Conservation (phyloP, 1,139 yeast species). For the Insectozyma bohioensis region DNA sequence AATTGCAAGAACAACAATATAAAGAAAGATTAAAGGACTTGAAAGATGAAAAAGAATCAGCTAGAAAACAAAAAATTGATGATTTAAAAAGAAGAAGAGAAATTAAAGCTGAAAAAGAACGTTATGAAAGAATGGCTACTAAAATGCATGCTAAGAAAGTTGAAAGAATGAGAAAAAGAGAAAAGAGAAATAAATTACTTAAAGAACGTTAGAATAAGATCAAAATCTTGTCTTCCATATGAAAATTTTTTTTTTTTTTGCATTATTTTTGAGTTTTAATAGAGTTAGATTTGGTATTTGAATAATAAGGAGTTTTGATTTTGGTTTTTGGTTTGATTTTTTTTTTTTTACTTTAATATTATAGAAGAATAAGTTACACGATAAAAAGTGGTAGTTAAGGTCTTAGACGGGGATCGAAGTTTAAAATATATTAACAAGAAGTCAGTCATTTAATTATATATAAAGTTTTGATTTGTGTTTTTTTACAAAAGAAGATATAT, state of each 20-base stretch:
- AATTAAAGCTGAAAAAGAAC: constrained; percentile 69
- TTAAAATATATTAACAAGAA: too few relatives aligned
- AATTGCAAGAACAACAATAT: constrained; percentile 41
- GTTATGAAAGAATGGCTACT: constrained; percentile 67
- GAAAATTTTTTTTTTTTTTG: not conserved
- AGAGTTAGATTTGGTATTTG: too few relatives aligned
- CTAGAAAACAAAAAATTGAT: constrained; percentile 48
- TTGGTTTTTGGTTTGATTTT: too few relatives aligned
- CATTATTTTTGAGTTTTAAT: too few relatives aligned
- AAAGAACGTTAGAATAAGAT: constrained; percentile 53
- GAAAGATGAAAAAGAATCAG: constrained; percentile 61
- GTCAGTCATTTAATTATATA: too few relatives aligned
- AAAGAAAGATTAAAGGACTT: constrained; percentile 56
- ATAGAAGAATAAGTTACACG: too few relatives aligned
- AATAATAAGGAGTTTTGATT: too few relatives aligned
- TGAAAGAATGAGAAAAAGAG: constrained; percentile 76
- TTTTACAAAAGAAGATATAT: too few relatives aligned
- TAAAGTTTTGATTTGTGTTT: too few relatives aligned
- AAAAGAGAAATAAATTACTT: constrained; percentile 76
- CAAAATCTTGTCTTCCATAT: not conserved
- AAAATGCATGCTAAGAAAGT: constrained; percentile 79
- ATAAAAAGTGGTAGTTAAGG: too few relatives aligned
- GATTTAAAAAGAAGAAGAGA: constrained; percentile 64
- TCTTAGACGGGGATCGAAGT: too few relatives aligned
- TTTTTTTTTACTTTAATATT: too few relatives aligned